phyloP scores from a whole-genome alignment of 768 basidiomycete species.

The Lactarius hatsudake region DNA sequence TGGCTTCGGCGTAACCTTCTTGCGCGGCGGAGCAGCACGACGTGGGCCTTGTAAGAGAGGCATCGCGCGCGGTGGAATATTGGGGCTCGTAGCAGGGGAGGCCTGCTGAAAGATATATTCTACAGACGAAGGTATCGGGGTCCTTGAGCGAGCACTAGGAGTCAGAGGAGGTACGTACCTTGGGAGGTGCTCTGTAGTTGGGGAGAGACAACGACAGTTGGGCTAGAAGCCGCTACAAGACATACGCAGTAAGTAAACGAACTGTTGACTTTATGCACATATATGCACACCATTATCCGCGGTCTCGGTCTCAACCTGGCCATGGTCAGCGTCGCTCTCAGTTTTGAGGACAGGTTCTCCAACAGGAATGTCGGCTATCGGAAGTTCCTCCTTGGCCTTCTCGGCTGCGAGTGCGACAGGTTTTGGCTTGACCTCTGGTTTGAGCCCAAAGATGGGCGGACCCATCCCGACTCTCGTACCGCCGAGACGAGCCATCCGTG shows the following conservation, averaged over 20 bases:
- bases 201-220: background rate
- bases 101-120: conserved; percentile 17
- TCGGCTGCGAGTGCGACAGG: conserved; percentile 28
- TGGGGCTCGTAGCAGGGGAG: conserved; percentile 11
- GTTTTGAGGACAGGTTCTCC: conserved; percentile 14
- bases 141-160: background rate
- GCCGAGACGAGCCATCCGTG: conserved; percentile 90
- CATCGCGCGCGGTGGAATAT: conserved; percentile 29
- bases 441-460: conserved; percentile 65
- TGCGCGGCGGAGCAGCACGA: conserved; percentile 38
- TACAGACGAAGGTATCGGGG: background rate
- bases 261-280: background rate
- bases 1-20: conserved; percentile 23
- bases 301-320: background rate
- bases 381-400: conserved; percentile 24
- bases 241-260: background rate
- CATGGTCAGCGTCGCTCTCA: conserved; percentile 12
- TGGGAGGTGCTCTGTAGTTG: conserved; percentile 1
- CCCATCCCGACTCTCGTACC: conserved; percentile 81
- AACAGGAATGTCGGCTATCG: conserved; percentile 15
- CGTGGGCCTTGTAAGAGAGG: conserved; percentile 39
- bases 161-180: conserved; percentile 1
- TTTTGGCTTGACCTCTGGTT: conserved; percentile 41
- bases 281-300: conserved; percentile 19
- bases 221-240: conserved; percentile 9